Evolutionary conservation across 169 alveolate genomes (phyloP).

Genomic region (Eimeria maxima): DNA sequence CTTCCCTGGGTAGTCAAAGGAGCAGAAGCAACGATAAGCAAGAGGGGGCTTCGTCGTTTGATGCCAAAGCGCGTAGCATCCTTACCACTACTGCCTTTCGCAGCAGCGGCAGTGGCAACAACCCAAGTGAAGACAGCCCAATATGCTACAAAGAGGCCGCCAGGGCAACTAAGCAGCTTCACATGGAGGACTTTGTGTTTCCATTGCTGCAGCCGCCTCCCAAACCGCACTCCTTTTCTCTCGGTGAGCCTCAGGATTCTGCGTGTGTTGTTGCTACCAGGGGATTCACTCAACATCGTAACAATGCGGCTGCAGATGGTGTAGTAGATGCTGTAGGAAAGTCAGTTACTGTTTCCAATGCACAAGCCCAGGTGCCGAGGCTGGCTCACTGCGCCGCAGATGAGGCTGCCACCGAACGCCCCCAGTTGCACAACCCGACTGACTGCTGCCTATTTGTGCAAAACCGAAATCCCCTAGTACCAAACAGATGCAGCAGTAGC

Average conservation of each 20-base stretch:
- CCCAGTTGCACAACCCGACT: neutral
- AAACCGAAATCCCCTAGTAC: neutral
- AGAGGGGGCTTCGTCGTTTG: neutral
- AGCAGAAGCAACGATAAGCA: neutral
- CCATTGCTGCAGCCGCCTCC: constrained; percentile 66
- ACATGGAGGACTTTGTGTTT: neutral
- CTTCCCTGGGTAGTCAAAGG: neutral
- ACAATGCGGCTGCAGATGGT: neutral
- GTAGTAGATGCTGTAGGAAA: neutral
- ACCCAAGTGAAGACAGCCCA: neutral
- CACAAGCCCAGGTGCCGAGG: neutral
- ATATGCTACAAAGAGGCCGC: neutral
- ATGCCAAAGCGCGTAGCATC: neutral
- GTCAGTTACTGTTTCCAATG: neutral
- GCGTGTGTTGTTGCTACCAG: neutral
- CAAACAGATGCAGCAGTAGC: neutral
- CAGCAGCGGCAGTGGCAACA: neutral
- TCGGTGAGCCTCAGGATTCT: neutral
- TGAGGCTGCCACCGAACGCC: neutral
- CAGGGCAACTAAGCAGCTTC: neutral
- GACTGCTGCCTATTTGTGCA: neutral
- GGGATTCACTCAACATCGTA: neutral
- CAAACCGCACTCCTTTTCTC: neutral
- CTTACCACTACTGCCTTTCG: neutral
- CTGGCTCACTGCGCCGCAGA: constrained; percentile 2